These are phyloP conservation scores for Suhomyces emberorum DNA, from an alignment of 805 yeast species.

Conservation along the genomic window DNA sequence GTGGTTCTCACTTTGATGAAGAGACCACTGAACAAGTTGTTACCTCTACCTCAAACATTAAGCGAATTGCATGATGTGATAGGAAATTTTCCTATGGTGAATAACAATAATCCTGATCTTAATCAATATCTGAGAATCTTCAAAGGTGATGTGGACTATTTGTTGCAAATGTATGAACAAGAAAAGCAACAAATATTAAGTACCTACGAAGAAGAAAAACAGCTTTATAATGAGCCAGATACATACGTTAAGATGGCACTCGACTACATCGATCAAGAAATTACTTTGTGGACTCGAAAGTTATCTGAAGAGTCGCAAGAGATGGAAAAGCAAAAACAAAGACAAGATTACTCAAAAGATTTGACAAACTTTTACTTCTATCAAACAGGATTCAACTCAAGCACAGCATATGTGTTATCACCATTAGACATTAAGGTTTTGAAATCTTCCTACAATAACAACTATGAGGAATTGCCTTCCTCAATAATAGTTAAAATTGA, in stretches of 20 bases:
- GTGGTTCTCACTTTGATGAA: constrained; percentile 63
- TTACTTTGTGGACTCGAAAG: constrained; percentile 37
- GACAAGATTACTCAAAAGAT: constrained; percentile 13
- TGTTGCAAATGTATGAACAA: constrained; percentile 49
- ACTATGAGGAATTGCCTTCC: constrained; percentile 67
- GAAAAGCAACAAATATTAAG: constrained; percentile 56
- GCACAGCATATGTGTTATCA: constrained; percentile 63
- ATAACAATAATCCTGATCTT: constrained; percentile 22
- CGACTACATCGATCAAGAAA: constrained; percentile 47
- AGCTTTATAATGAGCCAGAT: constrained; percentile 59
- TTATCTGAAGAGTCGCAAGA: constrained; percentile 13
- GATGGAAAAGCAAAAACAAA: constrained; percentile 17
- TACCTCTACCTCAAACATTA: constrained; percentile 48
- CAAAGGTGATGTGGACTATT: constrained; percentile 58
- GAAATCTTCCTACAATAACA: constrained; percentile 52
- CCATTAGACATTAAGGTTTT: constrained; percentile 78
- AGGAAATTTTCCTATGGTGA: constrained; percentile 55
- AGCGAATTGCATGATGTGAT: constrained; percentile 27
- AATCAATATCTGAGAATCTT: constrained; percentile 60
- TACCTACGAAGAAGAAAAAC: constrained; percentile 55
- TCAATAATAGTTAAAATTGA: constrained; percentile 61
- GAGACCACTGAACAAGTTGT: constrained; percentile 37
- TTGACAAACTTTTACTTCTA: constrained; percentile 62
- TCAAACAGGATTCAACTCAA: constrained; percentile 69
- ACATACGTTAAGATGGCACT: constrained; percentile 54